Evolutionary conservation across 495 filamentous ascomycete species (phyloP).

Genomic region (Trichoderma erinaceum): DNA sequence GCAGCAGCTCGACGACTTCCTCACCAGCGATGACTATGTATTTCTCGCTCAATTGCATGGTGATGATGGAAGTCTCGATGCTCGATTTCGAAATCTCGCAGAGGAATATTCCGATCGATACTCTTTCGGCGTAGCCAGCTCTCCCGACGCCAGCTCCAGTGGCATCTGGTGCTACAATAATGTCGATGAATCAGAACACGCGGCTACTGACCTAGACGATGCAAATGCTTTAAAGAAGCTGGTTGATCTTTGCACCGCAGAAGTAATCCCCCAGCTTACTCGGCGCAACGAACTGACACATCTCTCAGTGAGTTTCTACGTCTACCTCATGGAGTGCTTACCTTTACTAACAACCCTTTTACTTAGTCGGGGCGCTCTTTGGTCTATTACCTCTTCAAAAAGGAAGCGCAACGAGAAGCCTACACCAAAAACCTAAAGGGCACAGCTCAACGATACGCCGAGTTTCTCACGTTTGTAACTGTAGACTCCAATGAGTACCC

Average conservation of each 20-base stretch:
- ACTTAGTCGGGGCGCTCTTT: conserved; percentile 39
- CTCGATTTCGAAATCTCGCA: conserved; percentile 26
- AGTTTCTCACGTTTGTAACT: conserved; percentile 43
- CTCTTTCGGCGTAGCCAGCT: conserved; percentile 36
- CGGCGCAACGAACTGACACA: conserved; percentile 38
- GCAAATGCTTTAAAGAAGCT: conserved; percentile 32
- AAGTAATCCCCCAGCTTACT: conserved; percentile 40
- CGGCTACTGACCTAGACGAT: conserved; percentile 27
- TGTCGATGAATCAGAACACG: conserved; percentile 30
- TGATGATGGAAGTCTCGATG: conserved; percentile 21
- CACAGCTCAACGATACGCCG: conserved; percentile 42
- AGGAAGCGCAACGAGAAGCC: conserved; percentile 22
- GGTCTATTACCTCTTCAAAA: conserved; percentile 38
- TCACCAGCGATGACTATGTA: conserved; percentile 35
- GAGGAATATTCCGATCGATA: conserved; percentile 31
- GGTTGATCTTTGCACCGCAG: conserved; percentile 29
- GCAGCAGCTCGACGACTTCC: conserved; percentile 29
- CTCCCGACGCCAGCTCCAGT: conserved; percentile 15
- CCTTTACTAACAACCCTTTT: neutral
- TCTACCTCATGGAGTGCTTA: neutral
- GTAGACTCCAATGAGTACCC: conserved; percentile 42
- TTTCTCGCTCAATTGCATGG: conserved; percentile 35
- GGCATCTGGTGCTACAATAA: conserved; percentile 38
- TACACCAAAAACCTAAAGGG: conserved; percentile 32
- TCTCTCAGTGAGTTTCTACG: conserved; percentile 29